A percentile compares a stretch with the other conserved stretches of the same genome.
Conservation (phyloP, 164 flowering plant genomes). For the Macadamia integrifolia region DNA sequence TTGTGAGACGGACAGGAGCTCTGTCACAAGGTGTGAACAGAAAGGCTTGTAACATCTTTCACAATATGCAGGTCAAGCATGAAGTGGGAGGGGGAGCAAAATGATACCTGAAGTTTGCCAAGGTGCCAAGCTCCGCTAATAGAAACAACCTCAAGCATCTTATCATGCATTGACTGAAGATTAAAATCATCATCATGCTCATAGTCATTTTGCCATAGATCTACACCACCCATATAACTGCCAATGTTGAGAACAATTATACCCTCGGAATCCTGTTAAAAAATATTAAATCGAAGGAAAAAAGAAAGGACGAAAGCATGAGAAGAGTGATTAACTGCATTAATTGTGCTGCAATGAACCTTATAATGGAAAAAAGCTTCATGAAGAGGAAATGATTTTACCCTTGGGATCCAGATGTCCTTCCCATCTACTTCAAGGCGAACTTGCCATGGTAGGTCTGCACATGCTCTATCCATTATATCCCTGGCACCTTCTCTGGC, state of each 20-base stretch:
- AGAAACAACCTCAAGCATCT: conserved; percentile 66
- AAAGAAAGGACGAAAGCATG: background rate
- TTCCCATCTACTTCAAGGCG: conserved; percentile 75
- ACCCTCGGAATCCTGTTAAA: conserved; percentile 62
- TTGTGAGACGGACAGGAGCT: too few species aligned
- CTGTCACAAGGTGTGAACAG: too few species aligned
- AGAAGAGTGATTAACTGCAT: background rate
- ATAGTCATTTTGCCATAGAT: conserved; percentile 74
- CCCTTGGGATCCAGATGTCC: conserved; percentile 55
- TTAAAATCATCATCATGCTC: conserved; percentile 66
- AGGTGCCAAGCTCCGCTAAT: conserved; percentile 77
- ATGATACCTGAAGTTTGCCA: conserved; percentile 68
- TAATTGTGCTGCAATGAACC: background rate
- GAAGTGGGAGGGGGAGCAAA: background rate
- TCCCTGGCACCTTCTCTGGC: conserved; percentile 80
- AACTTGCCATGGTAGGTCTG: conserved; percentile 72
- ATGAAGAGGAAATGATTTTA: conserved; percentile 10
- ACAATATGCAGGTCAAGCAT: background rate
- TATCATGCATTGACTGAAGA: conserved; percentile 68
- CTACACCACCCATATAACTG: conserved; percentile 81
- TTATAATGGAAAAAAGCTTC: background rate
- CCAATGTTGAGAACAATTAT: conserved; percentile 69
- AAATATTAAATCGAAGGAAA: background rate
- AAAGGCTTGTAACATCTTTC: too few species aligned
- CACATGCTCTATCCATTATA: conserved; percentile 75